These are phyloP conservation scores for Daldinia decipiens DNA, from an alignment of 495 filamentous ascomycete species.

Conservation along the genomic window DNA sequence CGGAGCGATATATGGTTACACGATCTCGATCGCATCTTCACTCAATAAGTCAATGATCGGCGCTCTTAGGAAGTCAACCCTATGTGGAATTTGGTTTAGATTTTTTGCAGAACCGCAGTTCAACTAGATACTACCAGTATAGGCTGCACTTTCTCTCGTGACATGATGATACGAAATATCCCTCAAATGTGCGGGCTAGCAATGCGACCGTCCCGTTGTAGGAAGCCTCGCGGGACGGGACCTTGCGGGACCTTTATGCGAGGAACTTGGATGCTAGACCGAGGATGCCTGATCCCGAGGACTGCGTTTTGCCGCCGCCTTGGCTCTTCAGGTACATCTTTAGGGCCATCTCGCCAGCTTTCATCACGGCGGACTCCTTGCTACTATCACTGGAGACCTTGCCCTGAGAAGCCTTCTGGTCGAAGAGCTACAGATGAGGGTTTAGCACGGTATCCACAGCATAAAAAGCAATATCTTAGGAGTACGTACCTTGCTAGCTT, in stretches of 20 bases:
- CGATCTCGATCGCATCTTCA: slow-evolving; percentile 32
- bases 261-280: slow-evolving; percentile 57
- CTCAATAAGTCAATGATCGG: not conserved
- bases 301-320: slow-evolving; percentile 38
- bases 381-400: slow-evolving; percentile 57
- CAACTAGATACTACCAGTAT: not conserved
- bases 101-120: not conserved
- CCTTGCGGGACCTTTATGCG: not conserved
- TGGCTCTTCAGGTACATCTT: slow-evolving; percentile 66
- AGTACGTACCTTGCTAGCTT: slow-evolving; percentile 58
- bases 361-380: slow-evolving; percentile 62
- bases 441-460: slow-evolving; percentile 11
- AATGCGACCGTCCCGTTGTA: not conserved
- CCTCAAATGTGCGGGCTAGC: not conserved
- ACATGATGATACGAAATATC: not conserved
- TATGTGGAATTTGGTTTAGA: not conserved
- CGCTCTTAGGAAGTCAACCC: slow-evolving; percentile 2
- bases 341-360: slow-evolving; percentile 65
- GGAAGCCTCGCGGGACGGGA: not conserved
- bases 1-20: slow-evolving; percentile 23
- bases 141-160: not conserved
- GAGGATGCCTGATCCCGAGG: slow-evolving; percentile 47
- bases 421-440: slow-evolving; percentile 54
- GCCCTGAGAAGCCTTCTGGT: slow-evolving; percentile 58
- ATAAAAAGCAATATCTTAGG: not conserved